These are phyloP conservation scores for Diaporthe longicolla DNA, from an alignment of 2,329 filamentous ascomycete genomes.

Conservation along the genomic window DNA sequence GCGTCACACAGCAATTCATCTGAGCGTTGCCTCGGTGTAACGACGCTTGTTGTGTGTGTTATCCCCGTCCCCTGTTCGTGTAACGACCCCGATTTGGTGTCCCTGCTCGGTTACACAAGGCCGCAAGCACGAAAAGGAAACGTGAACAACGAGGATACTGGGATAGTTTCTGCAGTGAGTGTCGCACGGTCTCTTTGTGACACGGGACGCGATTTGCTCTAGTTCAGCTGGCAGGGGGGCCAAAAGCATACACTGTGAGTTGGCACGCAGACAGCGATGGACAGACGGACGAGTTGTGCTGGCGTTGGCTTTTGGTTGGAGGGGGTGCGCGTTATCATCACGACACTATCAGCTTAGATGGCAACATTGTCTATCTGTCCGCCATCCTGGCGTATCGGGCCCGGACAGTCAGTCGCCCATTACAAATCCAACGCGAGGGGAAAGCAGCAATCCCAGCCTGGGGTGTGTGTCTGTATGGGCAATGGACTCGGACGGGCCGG, in stretches of 20 bases:
- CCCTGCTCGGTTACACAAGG: slow-evolving; percentile 2
- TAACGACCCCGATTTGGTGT: background rate
- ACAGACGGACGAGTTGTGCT: background rate
- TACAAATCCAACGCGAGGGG: slow-evolving; percentile 10
- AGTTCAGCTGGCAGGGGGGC: too few relatives aligned
- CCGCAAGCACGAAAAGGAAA: background rate
- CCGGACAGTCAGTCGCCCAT: background rate
- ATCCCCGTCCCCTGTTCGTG: background rate
- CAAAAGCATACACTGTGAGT: too few relatives aligned
- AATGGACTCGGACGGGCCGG: background rate
- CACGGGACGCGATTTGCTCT: background rate
- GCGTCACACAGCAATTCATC: slow-evolving; percentile 8
- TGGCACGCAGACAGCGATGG: too few relatives aligned
- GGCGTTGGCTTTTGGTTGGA: background rate
- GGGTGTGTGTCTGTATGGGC: background rate
- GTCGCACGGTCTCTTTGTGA: background rate
- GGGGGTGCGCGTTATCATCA: background rate
- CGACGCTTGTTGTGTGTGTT: background rate
- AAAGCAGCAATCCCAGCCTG: background rate
- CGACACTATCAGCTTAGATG: slow-evolving; percentile 9
- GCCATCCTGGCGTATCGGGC: background rate
- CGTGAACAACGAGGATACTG: background rate
- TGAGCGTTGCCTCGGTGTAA: slow-evolving; percentile 12
- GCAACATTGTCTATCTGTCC: background rate
- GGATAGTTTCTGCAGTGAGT: too few relatives aligned